Evolutionary conservation across 2,329 filamentous ascomycete species (phyloP).

Genomic region (Alternaria consortialis): DNA sequence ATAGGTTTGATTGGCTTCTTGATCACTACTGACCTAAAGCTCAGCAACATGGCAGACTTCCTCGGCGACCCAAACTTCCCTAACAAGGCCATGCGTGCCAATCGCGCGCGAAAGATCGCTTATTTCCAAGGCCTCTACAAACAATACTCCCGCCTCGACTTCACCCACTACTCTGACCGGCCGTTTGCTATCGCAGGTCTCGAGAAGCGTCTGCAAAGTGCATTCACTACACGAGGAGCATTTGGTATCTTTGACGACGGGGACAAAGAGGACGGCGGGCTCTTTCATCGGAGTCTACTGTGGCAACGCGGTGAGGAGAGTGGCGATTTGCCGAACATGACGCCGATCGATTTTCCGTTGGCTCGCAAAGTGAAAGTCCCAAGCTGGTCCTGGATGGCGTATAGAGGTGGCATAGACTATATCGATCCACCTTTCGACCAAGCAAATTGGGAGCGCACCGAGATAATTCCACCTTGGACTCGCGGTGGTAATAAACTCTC

Average conservation of each 20-base stretch:
- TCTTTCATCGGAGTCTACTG: slow-evolving; percentile 41
- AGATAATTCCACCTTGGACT: slow-evolving; percentile 12
- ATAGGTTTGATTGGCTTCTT: not conserved
- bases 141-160: slow-evolving; percentile 43
- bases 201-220: slow-evolving; percentile 35
- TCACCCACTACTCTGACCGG: slow-evolving; percentile 31
- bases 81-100: slow-evolving; percentile 5
- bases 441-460: slow-evolving; percentile 10
- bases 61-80: slow-evolving; percentile 43
- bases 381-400: slow-evolving; percentile 30
- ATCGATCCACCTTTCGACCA: slow-evolving; percentile 6
- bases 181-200: slow-evolving; percentile 47
- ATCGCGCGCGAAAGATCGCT: slow-evolving; percentile 29
- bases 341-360: slow-evolving; percentile 5
- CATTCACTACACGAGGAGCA: slow-evolving; percentile 32
- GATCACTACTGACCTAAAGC: not conserved
- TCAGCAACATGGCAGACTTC: slow-evolving; percentile 29
- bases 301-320: slow-evolving; percentile 35
- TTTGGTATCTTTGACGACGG: slow-evolving; percentile 47
- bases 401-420: slow-evolving; percentile 27
- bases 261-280: slow-evolving; percentile 9
- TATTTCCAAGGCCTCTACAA: slow-evolving; percentile 32
- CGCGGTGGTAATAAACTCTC: not conserved
- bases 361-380: slow-evolving; percentile 10
- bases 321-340: not conserved